Base-by-base conservation (phyloP, 371 early-diverging fungal genomes). In the Furculomyces boomerangus region DNA sequence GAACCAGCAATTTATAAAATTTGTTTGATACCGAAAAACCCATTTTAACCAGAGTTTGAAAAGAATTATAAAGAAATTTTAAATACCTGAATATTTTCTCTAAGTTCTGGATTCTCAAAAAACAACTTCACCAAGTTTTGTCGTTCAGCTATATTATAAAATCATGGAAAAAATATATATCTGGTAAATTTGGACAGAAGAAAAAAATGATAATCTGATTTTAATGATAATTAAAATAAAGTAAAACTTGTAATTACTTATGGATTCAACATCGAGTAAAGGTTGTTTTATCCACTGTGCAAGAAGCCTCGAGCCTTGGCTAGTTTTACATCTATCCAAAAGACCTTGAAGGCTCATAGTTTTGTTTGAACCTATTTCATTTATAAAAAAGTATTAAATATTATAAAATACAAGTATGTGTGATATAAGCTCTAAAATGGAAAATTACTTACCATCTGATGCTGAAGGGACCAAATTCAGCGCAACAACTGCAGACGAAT, bases 281-380 rank as follows among this genome's bases (percentile, higher is more conserved):
- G 98, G 98, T 60, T 95, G 96, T 57, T 86, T 90, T 29, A 97
- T 63, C 95, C 96, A 97, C 64, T 89, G 90, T 14, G 77, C 74
- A 24, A 95, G 70, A 58, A 94, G 61, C 2, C 95, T 74, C 20
- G 84, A 74, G 0, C 98, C 98, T 61, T 92, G 93, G 0, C 84
- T 68, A 2, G 98, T 97, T 54, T 80, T 78, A 71, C 93, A 92
- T 55, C 84, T 74, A 68, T 94, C 88, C 40, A 97, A 54, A 40
- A 93, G 67, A 0, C 93, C 91, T 55, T 77, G 88, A 20, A 94
- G 65, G 60, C 79, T 84, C 78, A 84, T 83, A 8, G 77, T 78
- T 61, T 83, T 88, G 60, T 80, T 83, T 18, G 80, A 67, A 2
- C 83, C 82, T 72, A 60, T 5, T 28, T 3, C 25, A 31, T 45